These are phyloP conservation scores for Marvania coccoides DNA, from an alignment of 139 green algal genomes.

Conservation along the genomic window DNA sequence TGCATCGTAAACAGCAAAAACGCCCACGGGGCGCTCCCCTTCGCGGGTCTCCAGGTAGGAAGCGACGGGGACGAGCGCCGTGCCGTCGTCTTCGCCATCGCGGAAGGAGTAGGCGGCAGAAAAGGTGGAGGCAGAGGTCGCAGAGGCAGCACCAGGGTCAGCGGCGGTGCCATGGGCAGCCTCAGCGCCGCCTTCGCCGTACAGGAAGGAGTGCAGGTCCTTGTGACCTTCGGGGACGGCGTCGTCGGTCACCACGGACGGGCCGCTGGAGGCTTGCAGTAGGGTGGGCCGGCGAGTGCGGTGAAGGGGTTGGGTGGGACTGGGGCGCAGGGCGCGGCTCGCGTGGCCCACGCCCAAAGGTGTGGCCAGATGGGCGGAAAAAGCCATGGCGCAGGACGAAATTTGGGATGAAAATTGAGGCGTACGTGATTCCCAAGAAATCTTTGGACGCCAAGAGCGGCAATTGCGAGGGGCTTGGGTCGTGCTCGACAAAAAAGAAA, in stretches of 20 bases:
- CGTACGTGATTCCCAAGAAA: no score
- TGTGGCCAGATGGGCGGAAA: no score
- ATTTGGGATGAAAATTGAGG: no score
- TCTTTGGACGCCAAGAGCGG: no score
- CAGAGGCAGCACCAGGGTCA: background rate
- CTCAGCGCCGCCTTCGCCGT: slow-evolving; percentile 65
- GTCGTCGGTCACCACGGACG: slow-evolving; percentile 42
- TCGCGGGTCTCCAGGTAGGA: slow-evolving; percentile 53
- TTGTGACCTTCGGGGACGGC: slow-evolving; percentile 77
- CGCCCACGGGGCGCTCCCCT: slow-evolving; percentile 49
- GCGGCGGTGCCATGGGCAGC: slow-evolving; percentile 6
- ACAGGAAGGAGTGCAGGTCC: slow-evolving; percentile 69
- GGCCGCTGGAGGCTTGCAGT: no score
- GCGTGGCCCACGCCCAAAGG: no score
- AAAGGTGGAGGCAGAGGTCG: background rate
- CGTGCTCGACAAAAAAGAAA: no score
- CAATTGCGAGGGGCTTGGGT: no score
- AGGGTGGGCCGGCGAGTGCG: no score
- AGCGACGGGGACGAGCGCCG: slow-evolving; percentile 39
- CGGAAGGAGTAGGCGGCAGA: background rate
- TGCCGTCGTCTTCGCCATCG: slow-evolving; percentile 76
- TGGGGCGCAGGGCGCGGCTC: no score
- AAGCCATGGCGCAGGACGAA: no score
- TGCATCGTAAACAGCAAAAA: slow-evolving; percentile 78
- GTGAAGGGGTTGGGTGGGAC: no score